Conservation (phyloP, 768 basidiomycete genomes). For the Fistulinella prunicolor region DNA sequence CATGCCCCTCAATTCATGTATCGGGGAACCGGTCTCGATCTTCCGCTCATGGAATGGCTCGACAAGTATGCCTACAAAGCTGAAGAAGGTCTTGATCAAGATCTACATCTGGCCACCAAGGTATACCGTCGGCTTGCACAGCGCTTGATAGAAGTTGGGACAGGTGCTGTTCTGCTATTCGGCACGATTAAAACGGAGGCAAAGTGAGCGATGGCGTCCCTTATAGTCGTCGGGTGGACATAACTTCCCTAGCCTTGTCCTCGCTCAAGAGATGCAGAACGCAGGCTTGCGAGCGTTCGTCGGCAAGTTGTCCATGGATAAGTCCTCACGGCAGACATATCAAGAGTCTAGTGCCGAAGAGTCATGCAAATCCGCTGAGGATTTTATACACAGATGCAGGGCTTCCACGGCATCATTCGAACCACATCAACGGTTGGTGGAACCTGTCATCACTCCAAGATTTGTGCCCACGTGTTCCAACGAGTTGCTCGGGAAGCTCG, state of each 20-base stretch:
- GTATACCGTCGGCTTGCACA: conserved; percentile 69
- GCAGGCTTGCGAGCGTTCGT: conserved; percentile 77
- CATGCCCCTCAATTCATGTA: conserved; percentile 91
- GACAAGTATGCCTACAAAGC: conserved; percentile 79
- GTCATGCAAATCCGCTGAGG: conserved; percentile 49
- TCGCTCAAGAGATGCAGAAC: conserved; percentile 69
- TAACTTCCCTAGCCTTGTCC: conserved; percentile 54
- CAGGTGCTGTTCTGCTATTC: conserved; percentile 73
- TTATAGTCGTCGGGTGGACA: neutral
- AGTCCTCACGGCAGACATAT: conserved; percentile 68
- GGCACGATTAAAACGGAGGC: conserved; percentile 81
- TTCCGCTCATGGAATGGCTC: conserved; percentile 84
- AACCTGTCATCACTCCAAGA: conserved; percentile 84
- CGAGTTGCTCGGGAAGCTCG: conserved; percentile 61
- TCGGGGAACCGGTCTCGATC: conserved; percentile 81
- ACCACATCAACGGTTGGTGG: conserved; percentile 50
- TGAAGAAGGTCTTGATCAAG: conserved; percentile 68
- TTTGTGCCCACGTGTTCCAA: conserved; percentile 89
- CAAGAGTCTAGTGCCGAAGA: conserved; percentile 53
- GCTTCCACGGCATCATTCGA: conserved; percentile 40
- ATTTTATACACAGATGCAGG: conserved; percentile 56
- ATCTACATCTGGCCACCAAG: conserved; percentile 53
- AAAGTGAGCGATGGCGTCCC: conserved; percentile 52
- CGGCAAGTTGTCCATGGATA: conserved; percentile 93
- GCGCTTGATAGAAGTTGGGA: conserved; percentile 71